Percentiles rank a stretch among this genome's conserved stretches.
phyloP scores from a whole-genome alignment of 805 yeast species.

The Barnettozyma sucrosica region DNA sequence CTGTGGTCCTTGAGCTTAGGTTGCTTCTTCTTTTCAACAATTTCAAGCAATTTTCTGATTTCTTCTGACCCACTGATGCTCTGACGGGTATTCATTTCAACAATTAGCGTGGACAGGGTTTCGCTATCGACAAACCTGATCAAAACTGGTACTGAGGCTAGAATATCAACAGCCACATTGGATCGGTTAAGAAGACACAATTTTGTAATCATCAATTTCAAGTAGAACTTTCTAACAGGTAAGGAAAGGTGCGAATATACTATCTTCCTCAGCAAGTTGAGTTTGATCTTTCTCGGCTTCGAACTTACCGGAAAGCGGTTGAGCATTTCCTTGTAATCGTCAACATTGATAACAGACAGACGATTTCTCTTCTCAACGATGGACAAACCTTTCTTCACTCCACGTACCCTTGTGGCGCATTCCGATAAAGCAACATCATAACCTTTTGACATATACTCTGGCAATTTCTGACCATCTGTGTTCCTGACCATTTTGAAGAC shows the following conservation, averaged over 20 bases:
- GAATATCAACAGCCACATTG: conserved; percentile 3
- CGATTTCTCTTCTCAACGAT: conserved; percentile 2
- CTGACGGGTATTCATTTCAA: neutral
- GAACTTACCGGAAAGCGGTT: conserved; percentile 7
- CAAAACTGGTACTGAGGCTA: neutral
- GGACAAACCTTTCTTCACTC: conserved; percentile 10
- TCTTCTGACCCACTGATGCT: neutral
- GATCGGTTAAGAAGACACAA: conserved; percentile 2
- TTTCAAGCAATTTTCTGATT: neutral
- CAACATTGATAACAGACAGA: conserved; percentile 5
- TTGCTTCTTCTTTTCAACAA: neutral
- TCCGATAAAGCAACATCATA: conserved; percentile 10
- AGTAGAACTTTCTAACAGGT: conserved; percentile 13
- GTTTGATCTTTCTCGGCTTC: conserved; percentile 5
- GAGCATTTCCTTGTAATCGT: conserved; percentile 16
- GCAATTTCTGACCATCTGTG: neutral
- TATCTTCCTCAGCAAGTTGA: conserved; percentile 1
- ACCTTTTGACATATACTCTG: conserved; percentile 5
- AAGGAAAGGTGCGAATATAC: neutral
- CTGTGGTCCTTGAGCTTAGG: neutral
- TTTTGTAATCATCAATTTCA: conserved; percentile 14
- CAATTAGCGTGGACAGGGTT: neutral
- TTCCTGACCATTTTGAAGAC: conserved; percentile 7
- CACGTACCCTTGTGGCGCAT: conserved; percentile 7
- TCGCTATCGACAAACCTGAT: neutral